These are phyloP conservation scores for Vanderwaltozyma verrucispora DNA, from an alignment of 805 yeast genomes.

Conservation along the genomic window DNA sequence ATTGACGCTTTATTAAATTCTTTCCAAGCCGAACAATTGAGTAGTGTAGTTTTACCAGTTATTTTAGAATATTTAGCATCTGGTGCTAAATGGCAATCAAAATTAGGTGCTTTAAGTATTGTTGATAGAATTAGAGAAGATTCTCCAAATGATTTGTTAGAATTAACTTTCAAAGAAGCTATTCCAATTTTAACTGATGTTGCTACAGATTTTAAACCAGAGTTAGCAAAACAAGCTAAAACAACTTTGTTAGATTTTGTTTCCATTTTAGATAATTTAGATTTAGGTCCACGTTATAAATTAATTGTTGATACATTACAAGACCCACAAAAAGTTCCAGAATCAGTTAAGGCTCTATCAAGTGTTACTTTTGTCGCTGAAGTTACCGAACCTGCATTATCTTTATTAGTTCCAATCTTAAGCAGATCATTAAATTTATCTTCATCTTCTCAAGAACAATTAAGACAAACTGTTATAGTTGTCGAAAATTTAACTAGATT, in stretches of 20 bases:
- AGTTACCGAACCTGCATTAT: conserved; percentile 91
- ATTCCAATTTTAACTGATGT: conserved; percentile 82
- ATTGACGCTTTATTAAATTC: conserved; percentile 57
- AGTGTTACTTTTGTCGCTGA: conserved; percentile 97
- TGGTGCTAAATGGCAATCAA: conserved; percentile 85
- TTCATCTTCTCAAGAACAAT: conserved; percentile 87
- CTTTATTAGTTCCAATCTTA: conserved; percentile 84
- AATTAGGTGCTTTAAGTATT: conserved; percentile 64
- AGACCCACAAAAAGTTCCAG: conserved; percentile 80
- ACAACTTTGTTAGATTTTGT: conserved; percentile 62
- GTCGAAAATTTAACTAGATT: conserved; percentile 91
- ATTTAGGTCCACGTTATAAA: conserved; percentile 77
- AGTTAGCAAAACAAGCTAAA: conserved; percentile 77
- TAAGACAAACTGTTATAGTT: conserved; percentile 93
- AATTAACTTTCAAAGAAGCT: conserved; percentile 63
- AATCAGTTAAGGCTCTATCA: conserved; percentile 78
- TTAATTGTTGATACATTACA: conserved; percentile 80
- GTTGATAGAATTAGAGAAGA: conserved; percentile 69
- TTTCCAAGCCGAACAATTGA: conserved; percentile 69
- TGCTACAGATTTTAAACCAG: conserved; percentile 95
- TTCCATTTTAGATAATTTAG: conserved; percentile 82
- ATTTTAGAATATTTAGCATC: conserved; percentile 62
- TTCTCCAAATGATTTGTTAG: conserved; percentile 77
- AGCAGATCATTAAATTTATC: conserved; percentile 75
- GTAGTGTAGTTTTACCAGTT: conserved; percentile 55